phyloP scores from a whole-genome alignment of 2,329 filamentous ascomycete genomes.

The Sporothrix euskadiensis region DNA sequence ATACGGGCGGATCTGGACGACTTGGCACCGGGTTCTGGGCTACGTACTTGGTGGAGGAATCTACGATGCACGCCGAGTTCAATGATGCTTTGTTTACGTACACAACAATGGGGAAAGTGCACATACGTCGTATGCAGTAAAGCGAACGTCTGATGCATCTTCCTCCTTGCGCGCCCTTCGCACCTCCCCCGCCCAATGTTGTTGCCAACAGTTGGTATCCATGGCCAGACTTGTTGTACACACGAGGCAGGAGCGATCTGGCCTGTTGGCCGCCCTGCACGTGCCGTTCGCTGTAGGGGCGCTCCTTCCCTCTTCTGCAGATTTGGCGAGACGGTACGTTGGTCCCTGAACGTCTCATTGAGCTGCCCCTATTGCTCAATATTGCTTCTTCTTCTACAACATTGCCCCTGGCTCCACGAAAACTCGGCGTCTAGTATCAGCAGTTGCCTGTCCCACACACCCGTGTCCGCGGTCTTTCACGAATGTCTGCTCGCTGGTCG shows the following conservation, averaged over 20 bases:
- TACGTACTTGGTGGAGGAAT: neutral
- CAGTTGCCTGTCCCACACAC: slow-evolving; percentile 2
- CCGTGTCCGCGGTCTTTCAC: neutral
- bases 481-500: neutral
- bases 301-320: neutral
- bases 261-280: neutral
- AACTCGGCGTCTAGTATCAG: neutral
- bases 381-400: neutral
- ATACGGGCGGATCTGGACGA: neutral
- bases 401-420: neutral
- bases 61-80: neutral
- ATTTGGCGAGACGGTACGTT: slow-evolving; percentile 6
- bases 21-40: slow-evolving; percentile 3
- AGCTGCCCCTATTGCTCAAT: neutral
- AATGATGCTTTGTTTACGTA: neutral
- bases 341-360: neutral
- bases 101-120: too few relatives aligned
- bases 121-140: too few relatives aligned
- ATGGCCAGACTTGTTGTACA: neutral
- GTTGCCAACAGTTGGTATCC: neutral
- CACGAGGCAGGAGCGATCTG: neutral
- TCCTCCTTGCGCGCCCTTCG: neutral
- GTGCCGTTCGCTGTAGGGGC: neutral
- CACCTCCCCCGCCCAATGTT: neutral
- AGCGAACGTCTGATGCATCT: neutral